These are phyloP conservation scores for Paramecium pentaurelia DNA, from an alignment of 73 alveolate species.

Conservation along the genomic window DNA sequence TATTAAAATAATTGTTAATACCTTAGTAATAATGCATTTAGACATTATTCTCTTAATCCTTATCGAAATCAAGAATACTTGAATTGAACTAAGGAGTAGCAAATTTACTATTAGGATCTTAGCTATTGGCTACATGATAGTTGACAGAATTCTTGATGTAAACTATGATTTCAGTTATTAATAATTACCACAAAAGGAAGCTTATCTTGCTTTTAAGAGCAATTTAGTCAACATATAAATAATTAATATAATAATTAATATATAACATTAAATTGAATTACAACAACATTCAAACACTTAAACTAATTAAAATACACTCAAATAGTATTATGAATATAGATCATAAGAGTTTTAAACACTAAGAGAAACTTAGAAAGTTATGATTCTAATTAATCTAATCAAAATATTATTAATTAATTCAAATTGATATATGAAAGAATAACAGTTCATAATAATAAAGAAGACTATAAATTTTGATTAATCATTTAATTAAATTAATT, in stretches of 20 bases:
- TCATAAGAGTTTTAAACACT: not conserved
- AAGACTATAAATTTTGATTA: not conserved
- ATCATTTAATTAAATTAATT: too few species aligned
- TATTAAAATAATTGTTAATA: not conserved
- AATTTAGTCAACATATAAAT: not conserved
- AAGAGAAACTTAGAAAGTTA: too few species aligned
- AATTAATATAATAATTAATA: not conserved
- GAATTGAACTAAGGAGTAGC: conserved; percentile 1
- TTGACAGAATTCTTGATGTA: not conserved
- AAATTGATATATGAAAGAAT: not conserved
- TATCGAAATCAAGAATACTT: conserved; percentile 31
- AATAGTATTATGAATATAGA: too few species aligned
- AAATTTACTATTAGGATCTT: not conserved
- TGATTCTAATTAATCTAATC: not conserved
- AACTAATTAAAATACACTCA: not conserved
- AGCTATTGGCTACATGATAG: conserved; percentile 6
- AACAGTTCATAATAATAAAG: not conserved
- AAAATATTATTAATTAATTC: too few species aligned
- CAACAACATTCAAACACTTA: not conserved
- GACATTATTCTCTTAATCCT: conserved; percentile 19
- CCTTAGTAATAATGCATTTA: conserved; percentile 42
- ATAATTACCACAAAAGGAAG: not conserved
- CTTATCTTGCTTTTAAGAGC: not conserved
- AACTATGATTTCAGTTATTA: not conserved
- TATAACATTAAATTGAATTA: not conserved